Conservation (phyloP, 2,329 filamentous ascomycete species). For the Zymoseptoria ardabiliae region DNA sequence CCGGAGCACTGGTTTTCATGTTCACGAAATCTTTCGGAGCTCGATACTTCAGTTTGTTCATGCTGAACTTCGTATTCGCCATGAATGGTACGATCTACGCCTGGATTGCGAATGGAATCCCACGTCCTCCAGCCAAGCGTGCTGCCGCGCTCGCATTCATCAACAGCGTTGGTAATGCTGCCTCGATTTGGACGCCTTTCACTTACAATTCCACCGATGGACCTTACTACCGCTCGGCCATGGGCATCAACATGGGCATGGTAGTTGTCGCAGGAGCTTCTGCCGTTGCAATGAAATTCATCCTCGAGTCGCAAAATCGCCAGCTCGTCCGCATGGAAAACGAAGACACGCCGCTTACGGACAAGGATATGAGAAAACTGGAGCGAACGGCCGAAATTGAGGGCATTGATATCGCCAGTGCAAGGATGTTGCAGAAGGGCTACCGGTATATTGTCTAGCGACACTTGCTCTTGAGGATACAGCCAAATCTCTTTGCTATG, state of each 20-base stretch:
- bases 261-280: slow-evolving; percentile 21
- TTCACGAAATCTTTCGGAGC: slow-evolving; percentile 44
- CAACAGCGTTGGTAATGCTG: slow-evolving; percentile 63
- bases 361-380: slow-evolving; percentile 42
- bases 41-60: slow-evolving; percentile 48
- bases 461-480: not conserved
- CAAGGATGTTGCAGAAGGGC: slow-evolving; percentile 47
- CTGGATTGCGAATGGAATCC: slow-evolving; percentile 71
- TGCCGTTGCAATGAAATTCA: slow-evolving; percentile 23
- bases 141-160: slow-evolving; percentile 67
- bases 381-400: slow-evolving; percentile 47
- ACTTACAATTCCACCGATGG: slow-evolving; percentile 27
- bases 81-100: slow-evolving; percentile 52
- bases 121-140: slow-evolving; percentile 67
- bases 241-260: slow-evolving; percentile 30
- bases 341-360: slow-evolving; percentile 38
- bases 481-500: too few relatives aligned
- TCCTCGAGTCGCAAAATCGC: slow-evolving; percentile 40
- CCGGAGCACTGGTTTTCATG: slow-evolving; percentile 50
- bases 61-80: slow-evolving; percentile 50
- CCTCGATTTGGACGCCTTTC: slow-evolving; percentile 53
- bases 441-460: slow-evolving; percentile 42
- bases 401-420: slow-evolving; percentile 43
- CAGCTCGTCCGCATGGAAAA: slow-evolving; percentile 45
- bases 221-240: slow-evolving; percentile 27